Evolutionary conservation across 495 filamentous ascomycete genomes (phyloP), one percentile per base, ranked within the genome.

Genomic region (Neurospora sp.): DNA sequence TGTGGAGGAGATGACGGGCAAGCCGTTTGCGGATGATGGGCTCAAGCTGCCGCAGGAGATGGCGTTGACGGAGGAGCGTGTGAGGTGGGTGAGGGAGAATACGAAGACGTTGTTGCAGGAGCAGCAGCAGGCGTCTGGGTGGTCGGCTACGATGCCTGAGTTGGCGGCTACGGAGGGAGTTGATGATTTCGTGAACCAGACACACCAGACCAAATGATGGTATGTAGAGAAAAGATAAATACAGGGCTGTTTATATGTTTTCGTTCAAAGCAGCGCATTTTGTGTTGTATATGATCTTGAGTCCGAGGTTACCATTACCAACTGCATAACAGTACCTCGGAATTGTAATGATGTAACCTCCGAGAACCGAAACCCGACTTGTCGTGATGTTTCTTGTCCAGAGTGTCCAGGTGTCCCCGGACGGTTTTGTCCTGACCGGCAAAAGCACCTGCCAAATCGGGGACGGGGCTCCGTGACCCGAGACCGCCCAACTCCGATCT

Each of bases 1-100:
- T 22, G 91, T 85, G 4, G 82, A 85, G 39, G 89, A 93, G 89
- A 84, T 94, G 61, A 73, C 87, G 41, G 82, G 76, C 22, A 81
- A 83, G 1, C 22, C 22, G 11, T 14, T 65, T 31, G n/a, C 18
- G 4, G 37, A 59, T 11, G 22, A 20, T 2, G 70, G 72, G 20
- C 76, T 78, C 69, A 73, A 77, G 35, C 71, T 82, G 69, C 88
- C 88, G 9, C 75, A 77, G 10, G 81, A 83, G 75, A 85, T 87
- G 80, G 74, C 81, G 40, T 74, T 88, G 14, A 85, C 77, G 3
- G 84, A 84, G 73, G 77, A 84, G 53, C 74, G 85, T 48, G 73
- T 85, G 3, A 71, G 71, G 40, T 73, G 16, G 48, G 79, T 77
- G 39, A 74, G 78, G 61, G 71, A 27, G 65, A 37, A 18, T 1